phyloP scores from a whole-genome alignment of 768 basidiomycete species.

The Myochromella boudieri region DNA sequence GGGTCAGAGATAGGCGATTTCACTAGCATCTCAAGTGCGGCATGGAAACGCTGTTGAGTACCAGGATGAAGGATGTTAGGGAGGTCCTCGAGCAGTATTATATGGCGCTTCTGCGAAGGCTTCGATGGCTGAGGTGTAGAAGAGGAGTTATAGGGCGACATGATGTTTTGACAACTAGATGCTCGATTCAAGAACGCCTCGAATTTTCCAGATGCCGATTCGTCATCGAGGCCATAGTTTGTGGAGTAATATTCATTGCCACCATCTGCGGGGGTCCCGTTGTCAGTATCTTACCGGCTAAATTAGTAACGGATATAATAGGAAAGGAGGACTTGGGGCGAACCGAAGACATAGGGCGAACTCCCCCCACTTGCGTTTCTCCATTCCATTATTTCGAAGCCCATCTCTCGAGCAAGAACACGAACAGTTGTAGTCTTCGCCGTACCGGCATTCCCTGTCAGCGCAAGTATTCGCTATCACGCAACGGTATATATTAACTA shows the following conservation, averaged over 20 bases:
- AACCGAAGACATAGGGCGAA: conserved; percentile 22
- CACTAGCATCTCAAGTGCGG: conserved; percentile 59
- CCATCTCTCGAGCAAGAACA: conserved; percentile 71
- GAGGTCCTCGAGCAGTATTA: conserved; percentile 86
- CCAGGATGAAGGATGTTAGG: conserved; percentile 82
- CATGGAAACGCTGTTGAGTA: conserved; percentile 73
- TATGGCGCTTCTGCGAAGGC: conserved; percentile 37
- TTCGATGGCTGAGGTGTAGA: conserved; percentile 12
- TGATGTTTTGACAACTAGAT: conserved; percentile 56
- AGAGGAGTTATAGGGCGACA: conserved; percentile 23
- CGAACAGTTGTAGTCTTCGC: conserved; percentile 88
- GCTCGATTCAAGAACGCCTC: conserved; percentile 74
- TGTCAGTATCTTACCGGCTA: no score
- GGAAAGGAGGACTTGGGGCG: conserved; percentile 1
- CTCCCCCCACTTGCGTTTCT: conserved; percentile 62
- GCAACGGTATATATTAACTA: neutral
- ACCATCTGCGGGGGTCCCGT: neutral
- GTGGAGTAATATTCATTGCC: conserved; percentile 5
- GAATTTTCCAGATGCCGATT: conserved; percentile 65
- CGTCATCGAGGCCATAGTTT: conserved; percentile 31
- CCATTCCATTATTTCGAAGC: conserved; percentile 87
- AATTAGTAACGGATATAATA: no score
- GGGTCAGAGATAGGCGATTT: conserved; percentile 29
- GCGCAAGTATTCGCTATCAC: conserved; percentile 81
- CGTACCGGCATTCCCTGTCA: conserved; percentile 88